Percentiles rank a stretch among this genome's conserved stretches.
These are phyloP conservation scores for Zostera marina DNA, from an alignment of 116 monocot genomes.

Conservation along the genomic window DNA sequence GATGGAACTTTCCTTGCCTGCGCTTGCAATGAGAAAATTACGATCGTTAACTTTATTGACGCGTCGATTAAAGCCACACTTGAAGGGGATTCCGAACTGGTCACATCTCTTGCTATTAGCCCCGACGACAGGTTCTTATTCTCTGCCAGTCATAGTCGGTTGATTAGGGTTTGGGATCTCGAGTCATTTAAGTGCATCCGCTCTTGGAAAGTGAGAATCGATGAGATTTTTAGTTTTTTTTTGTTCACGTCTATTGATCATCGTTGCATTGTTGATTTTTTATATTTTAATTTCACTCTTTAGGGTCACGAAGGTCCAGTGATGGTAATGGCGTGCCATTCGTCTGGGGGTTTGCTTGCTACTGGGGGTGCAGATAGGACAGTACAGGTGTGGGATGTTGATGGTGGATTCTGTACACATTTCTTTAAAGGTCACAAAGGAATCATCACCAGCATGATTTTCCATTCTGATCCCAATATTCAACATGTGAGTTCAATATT, in stretches of 20 bases:
- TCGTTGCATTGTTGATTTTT: not conserved
- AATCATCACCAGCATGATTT: conserved; percentile 65
- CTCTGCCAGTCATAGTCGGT: conserved; percentile 70
- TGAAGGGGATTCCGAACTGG: conserved; percentile 52
- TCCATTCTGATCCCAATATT: conserved; percentile 67
- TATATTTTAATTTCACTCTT: conserved; percentile 2
- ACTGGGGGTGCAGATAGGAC: conserved; percentile 83
- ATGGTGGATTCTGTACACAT: conserved; percentile 95
- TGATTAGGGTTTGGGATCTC: conserved; percentile 83
- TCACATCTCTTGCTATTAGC: conserved; percentile 52
- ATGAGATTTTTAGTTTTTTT: not conserved
- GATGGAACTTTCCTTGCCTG: conserved; percentile 62
- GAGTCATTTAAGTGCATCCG: conserved; percentile 55
- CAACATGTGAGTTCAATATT: conserved; percentile 47
- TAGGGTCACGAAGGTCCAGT: conserved; percentile 93
- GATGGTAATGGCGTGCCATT: conserved; percentile 78
- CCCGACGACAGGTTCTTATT: conserved; percentile 65
- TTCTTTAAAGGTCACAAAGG: conserved; percentile 77
- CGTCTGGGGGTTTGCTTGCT: conserved; percentile 89
- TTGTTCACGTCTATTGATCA: too few species aligned
- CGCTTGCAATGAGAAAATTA: conserved; percentile 74
- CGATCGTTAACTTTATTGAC: conserved; percentile 37
- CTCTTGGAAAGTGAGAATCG: conserved; percentile 67
- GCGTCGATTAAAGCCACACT: conserved; percentile 31
- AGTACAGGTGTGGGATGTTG: conserved; percentile 90